Evolutionary conservation across 192 early-diverging fungal species (phyloP).

Genomic region (Jimgerdemannia lactiflua): DNA sequence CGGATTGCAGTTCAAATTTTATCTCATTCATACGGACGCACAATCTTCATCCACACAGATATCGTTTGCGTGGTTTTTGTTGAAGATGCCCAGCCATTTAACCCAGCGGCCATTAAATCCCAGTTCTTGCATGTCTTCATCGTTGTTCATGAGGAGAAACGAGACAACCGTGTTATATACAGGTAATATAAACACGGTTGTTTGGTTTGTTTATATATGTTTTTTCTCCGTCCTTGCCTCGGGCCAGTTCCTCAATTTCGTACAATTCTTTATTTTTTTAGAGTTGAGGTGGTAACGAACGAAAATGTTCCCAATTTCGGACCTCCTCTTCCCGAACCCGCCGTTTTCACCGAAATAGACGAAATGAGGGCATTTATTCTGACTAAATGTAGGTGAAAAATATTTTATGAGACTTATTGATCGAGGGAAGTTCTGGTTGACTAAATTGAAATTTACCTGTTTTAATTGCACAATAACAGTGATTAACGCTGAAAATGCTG

Average conservation of each 20-base stretch:
- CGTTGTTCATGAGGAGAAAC: slow-evolving; percentile 38
- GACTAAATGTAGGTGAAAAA: slow-evolving; percentile 27
- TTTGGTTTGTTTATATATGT: no score
- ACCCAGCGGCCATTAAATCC: slow-evolving; percentile 51
- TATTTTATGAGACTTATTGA: background rate
- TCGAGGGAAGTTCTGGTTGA: background rate
- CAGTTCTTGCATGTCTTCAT: slow-evolving; percentile 59
- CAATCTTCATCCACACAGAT: slow-evolving; percentile 22
- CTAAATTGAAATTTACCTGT: background rate
- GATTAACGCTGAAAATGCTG: slow-evolving; percentile 57
- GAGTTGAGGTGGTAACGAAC: slow-evolving; percentile 31
- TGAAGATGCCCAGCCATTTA: slow-evolving; percentile 46
- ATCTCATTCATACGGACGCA: background rate
- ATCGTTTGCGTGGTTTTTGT: slow-evolving; percentile 62
- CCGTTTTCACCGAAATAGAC: slow-evolving; percentile 34
- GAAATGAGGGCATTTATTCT: slow-evolving; percentile 36
- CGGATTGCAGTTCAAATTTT: background rate
- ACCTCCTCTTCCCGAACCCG: slow-evolving; percentile 41
- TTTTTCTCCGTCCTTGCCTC: no score
- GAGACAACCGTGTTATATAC: slow-evolving; percentile 14
- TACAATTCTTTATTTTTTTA: slow-evolving; percentile 3
- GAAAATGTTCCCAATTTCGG: slow-evolving; percentile 53
- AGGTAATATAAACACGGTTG: slow-evolving; percentile 17
- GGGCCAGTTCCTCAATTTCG: no score
- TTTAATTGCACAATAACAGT: slow-evolving; percentile 15